A percentile compares a stretch with the other conserved stretches of the same genome.
Evolutionary conservation across 208 protist genomes (phyloP).

Genomic region (Leishmania martiniquensis): DNA sequence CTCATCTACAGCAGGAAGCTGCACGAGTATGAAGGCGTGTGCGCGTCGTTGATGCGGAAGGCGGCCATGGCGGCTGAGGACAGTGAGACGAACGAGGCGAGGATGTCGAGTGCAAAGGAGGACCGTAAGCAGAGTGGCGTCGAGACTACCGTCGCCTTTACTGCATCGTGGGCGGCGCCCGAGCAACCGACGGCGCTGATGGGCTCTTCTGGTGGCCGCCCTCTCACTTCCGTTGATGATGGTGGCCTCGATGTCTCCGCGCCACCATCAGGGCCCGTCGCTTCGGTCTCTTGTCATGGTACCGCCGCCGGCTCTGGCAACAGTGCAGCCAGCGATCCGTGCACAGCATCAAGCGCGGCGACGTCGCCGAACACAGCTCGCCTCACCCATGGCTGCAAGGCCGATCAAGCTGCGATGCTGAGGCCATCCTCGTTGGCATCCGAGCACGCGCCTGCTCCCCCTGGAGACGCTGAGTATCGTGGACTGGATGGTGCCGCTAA

Average conservation of each 20-base stretch:
- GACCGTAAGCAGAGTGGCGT: background rate
- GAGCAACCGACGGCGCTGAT: background rate
- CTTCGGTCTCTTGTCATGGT: too few species aligned
- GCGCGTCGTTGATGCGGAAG: slow-evolving; percentile 22
- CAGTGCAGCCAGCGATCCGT: background rate
- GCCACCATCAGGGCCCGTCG: background rate
- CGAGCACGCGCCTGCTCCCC: background rate
- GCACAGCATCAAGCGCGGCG: background rate
- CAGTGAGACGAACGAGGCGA: background rate
- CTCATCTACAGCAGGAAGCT: slow-evolving; percentile 64
- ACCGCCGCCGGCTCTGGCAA: background rate
- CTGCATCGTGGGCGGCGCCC: background rate
- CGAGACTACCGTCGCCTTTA: background rate
- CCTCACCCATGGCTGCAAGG: background rate
- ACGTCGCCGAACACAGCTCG: background rate
- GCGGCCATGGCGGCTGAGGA: background rate
- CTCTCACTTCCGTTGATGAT: background rate
- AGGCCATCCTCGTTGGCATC: background rate
- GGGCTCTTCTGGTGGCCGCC: background rate
- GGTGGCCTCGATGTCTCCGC: background rate
- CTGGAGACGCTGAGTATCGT: too few species aligned
- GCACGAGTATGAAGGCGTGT: slow-evolving; percentile 56
- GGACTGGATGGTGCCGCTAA: background rate
- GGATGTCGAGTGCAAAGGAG: background rate
- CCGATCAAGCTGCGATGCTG: background rate